Percentiles rank a stretch among this genome's conserved stretches.
These are phyloP conservation scores for Fraxinus sp. DNA, from an alignment of 305 asterid species.

Conservation along the genomic window DNA sequence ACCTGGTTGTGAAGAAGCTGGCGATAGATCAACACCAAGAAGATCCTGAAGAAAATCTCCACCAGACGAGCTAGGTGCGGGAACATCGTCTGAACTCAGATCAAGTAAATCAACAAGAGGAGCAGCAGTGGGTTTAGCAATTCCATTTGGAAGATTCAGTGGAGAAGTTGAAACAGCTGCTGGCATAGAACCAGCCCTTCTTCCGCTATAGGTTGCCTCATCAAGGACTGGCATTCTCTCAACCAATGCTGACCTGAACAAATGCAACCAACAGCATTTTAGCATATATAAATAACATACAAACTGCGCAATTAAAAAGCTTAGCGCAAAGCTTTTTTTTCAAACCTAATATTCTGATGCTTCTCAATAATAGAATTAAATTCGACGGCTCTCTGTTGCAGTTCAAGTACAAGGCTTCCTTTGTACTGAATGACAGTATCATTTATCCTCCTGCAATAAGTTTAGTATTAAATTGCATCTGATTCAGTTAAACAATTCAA, in stretches of 20 bases:
- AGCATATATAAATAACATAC: constrained; percentile 13
- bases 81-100: constrained; percentile 71
- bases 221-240: constrained; percentile 98
- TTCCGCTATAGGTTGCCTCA: constrained; percentile 79
- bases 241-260: constrained; percentile 69
- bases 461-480: too few species aligned
- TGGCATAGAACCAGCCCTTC: constrained; percentile 80
- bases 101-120: constrained; percentile 92
- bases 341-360: constrained; percentile 84
- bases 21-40: constrained; percentile 70
- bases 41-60: constrained; percentile 86
- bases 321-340: not conserved
- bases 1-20: constrained; percentile 67
- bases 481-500: too few species aligned
- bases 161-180: constrained; percentile 69
- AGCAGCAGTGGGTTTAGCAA: constrained; percentile 55
- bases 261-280: constrained; percentile 28
- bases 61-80: constrained; percentile 64
- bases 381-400: constrained; percentile 98
- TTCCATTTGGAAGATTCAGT: constrained; percentile 87
- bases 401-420: too few species aligned
- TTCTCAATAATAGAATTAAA: constrained; percentile 69
- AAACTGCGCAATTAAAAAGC: not conserved
- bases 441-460: too few species aligned
- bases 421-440: too few species aligned